Evolutionary conservation across 2,329 filamentous ascomycete genomes (phyloP), one percentile per base, ranked within the genome.

Genomic region (Rhinocladiella similis): DNA sequence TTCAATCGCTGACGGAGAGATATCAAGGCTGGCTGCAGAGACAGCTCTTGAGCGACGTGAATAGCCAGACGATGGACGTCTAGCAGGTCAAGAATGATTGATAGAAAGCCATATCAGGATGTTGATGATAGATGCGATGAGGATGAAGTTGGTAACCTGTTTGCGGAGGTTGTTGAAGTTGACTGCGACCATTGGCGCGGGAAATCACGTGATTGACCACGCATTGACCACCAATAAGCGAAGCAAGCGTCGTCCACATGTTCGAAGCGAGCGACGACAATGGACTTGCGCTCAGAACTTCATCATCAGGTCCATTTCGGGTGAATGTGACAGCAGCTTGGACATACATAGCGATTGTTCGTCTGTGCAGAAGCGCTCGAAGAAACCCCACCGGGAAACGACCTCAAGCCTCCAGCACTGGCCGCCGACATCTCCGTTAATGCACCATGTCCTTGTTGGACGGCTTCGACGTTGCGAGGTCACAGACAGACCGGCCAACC

Each of bases 1-100:
- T 68, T 71, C 70, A 73, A 74, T 71, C 71, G 71, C 69, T 65
- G 71, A 75, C 72, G 73, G 47, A 73, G 69, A 65, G 69, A 67
- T 69, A 68, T 73, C 71, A 69, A 67, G 68, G 73, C 74, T 76
- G 72, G 75, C 68, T 74, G 72, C 73, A 73, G 70, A 73, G 73
- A 70, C 66, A 70, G 67, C 64, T 68, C 70, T 71, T 69, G 70
- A 64, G 68, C 63, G 66, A 70, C 68, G 65, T 67, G 69, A 69
- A 67, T 60, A 70, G 75, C 75, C 68, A 77, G 75, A 77, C 75
- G 68, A 66, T 55, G 54, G 57, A 65, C 69, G 75, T 73, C 75
- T 76, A 80, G 76, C 75, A 70, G 65, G 62, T 63, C 65, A 63
- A 65, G 47, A 49, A 41, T 57, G 33, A 58, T 50, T 53, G 57